Percentiles rank a stretch among this genome's conserved stretches.
These are phyloP conservation scores for Haplographium delicatum DNA, from an alignment of 495 filamentous ascomycete genomes.

Conservation along the genomic window DNA sequence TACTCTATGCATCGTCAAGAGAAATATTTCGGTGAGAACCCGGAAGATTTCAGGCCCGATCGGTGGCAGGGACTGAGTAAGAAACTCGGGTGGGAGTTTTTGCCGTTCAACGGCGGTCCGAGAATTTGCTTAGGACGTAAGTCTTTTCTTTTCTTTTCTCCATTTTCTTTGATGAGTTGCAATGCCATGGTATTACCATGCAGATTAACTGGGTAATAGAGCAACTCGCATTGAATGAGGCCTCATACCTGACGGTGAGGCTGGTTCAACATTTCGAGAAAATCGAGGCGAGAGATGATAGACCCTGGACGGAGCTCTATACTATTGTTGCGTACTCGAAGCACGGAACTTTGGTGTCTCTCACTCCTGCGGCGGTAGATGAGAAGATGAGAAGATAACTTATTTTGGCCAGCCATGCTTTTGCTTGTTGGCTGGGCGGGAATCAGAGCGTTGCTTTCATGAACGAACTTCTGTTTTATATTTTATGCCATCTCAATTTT, in stretches of 20 bases:
- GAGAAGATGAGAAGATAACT: neutral
- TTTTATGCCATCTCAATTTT: too few species aligned
- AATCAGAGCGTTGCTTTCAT: too few species aligned
- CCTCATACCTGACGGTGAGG: constrained; percentile 48
- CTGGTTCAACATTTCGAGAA: constrained; percentile 55
- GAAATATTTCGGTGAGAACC: constrained; percentile 23
- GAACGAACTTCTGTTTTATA: too few species aligned
- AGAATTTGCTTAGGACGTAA: constrained; percentile 42
- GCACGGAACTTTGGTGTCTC: neutral
- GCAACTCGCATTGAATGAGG: constrained; percentile 49
- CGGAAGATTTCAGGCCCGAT: constrained; percentile 34
- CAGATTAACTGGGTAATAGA: neutral
- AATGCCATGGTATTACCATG: neutral
- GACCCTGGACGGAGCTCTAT: constrained; percentile 1
- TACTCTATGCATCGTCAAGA: constrained; percentile 13
- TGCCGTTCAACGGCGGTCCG: constrained; percentile 60
- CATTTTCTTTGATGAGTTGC: too few species aligned
- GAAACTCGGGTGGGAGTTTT: constrained; percentile 46
- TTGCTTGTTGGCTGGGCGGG: too few species aligned
- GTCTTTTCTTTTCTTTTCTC: too few species aligned
- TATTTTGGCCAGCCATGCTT: too few species aligned
- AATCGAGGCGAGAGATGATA: constrained; percentile 42
- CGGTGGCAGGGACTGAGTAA: constrained; percentile 33
- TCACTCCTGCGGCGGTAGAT: neutral
- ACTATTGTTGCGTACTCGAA: neutral